phyloP scores from a whole-genome alignment of 495 filamentous ascomycete genomes.

The Daldinia childiae region DNA sequence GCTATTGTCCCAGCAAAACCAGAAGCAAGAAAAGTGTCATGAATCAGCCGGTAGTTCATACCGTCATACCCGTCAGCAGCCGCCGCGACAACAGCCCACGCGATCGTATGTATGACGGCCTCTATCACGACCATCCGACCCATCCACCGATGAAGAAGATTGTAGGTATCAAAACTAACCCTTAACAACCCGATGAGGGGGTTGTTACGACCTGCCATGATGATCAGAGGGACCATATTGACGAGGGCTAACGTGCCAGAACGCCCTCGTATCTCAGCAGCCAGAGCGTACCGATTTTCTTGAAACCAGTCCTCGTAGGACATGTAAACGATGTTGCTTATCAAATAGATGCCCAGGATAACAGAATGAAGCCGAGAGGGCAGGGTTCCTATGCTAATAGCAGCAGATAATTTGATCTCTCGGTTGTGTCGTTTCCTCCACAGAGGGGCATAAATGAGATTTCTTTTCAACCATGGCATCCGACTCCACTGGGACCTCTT shows the following conservation, averaged over 20 bases:
- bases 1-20: slow-evolving; percentile 62
- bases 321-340: slow-evolving; percentile 72
- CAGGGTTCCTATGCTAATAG: slow-evolving; percentile 83
- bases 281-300: slow-evolving; percentile 61
- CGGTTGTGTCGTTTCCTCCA: slow-evolving; percentile 85
- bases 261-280: slow-evolving; percentile 73
- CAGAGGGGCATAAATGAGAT: slow-evolving; percentile 86
- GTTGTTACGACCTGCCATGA: slow-evolving; percentile 86
- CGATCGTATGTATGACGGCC: slow-evolving; percentile 71
- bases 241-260: slow-evolving; percentile 78
- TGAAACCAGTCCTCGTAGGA: slow-evolving; percentile 66
- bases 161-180: slow-evolving; percentile 90
- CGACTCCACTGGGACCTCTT: slow-evolving; percentile 56
- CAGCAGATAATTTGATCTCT: slow-evolving; percentile 80
- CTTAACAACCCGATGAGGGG: slow-evolving; percentile 75
- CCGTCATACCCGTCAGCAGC: slow-evolving; percentile 71
- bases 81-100: slow-evolving; percentile 77
- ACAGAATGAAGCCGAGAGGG: slow-evolving; percentile 84
- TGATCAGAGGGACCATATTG: slow-evolving; percentile 82
- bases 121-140: slow-evolving; percentile 82
- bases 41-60: slow-evolving; percentile 57
- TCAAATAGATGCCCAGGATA: slow-evolving; percentile 70
- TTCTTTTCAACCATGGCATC: slow-evolving; percentile 73
- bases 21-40: slow-evolving; percentile 66
- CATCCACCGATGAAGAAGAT: slow-evolving; percentile 87